These are phyloP conservation scores for Paramarasmius palmivorus DNA, from an alignment of 1,284 basidiomycete species.

Conservation along the genomic window DNA sequence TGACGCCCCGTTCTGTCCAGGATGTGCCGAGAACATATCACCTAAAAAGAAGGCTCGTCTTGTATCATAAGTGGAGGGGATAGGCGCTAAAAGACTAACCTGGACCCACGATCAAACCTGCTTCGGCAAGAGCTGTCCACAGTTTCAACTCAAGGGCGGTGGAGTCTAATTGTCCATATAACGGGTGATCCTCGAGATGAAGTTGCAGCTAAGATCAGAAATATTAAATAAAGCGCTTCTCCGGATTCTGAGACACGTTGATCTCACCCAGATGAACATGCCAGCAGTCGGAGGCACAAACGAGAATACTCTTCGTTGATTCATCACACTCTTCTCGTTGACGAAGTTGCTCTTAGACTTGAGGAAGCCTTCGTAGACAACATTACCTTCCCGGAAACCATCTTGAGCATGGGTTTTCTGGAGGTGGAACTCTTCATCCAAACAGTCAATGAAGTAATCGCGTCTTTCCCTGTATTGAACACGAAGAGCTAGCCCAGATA, in stretches of 20 bases:
- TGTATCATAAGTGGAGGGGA: not conserved
- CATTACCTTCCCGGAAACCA: conserved; percentile 39
- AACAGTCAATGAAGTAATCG: conserved; percentile 60
- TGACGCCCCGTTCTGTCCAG: conserved; percentile 27
- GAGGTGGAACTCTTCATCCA: conserved; percentile 55
- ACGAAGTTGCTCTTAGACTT: conserved; percentile 28
- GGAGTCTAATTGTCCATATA: conserved; percentile 39
- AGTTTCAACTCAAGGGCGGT: conserved; percentile 55
- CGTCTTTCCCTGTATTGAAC: conserved; percentile 57
- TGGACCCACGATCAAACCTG: conserved; percentile 60
- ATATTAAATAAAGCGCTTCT: not conserved
- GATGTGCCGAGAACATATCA: conserved; percentile 51
- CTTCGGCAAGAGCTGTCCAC: conserved; percentile 57
- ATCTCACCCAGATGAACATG: conserved; percentile 68
- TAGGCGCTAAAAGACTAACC: conserved; percentile 36
- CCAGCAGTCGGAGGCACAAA: conserved; percentile 72
- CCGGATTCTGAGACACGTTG: not conserved
- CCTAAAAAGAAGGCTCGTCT: conserved; percentile 22
- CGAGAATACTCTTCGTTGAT: conserved; percentile 48
- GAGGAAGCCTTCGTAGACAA: conserved; percentile 42
- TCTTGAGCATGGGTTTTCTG: conserved; percentile 27
- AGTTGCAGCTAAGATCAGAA: conserved; percentile 51
- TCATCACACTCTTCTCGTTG: conserved; percentile 41
- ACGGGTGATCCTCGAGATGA: conserved; percentile 63
- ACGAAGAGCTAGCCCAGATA: conserved; percentile 42